Evolutionary conservation across 208 protist genomes (phyloP).

Genomic region (Novymonas esmeraldas): DNA sequence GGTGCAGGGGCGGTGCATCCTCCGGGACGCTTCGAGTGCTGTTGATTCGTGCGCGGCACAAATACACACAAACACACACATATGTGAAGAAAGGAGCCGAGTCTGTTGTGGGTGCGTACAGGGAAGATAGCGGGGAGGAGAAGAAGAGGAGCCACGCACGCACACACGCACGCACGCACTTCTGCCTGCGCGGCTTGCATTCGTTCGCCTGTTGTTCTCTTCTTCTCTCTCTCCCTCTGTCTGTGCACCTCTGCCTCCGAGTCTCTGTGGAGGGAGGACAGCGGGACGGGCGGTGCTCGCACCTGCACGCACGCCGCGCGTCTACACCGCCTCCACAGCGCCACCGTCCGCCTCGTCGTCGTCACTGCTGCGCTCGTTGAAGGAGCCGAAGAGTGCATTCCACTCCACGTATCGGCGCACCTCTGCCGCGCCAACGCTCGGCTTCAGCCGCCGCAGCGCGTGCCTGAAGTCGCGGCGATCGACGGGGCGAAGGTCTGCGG

Average conservation of each 20-base stretch:
- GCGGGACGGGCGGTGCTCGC: neutral
- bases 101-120: no score
- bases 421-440: slow-evolving; percentile 76
- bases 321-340: slow-evolving; percentile 1
- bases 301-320: no score
- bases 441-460: slow-evolving; percentile 75
- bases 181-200: no score
- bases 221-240: no score
- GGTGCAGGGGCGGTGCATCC: neutral
- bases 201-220: no score
- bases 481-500: slow-evolving; percentile 63
- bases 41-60: no score
- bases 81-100: no score
- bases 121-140: no score
- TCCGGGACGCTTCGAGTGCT: no score
- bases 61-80: neutral
- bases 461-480: slow-evolving; percentile 71
- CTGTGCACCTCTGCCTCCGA: no score
- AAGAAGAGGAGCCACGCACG: no score
- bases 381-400: slow-evolving; percentile 86
- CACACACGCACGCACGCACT: no score
- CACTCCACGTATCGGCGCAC: slow-evolving; percentile 80
- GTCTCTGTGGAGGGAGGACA: neutral
- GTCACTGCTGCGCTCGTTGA: slow-evolving; percentile 37
- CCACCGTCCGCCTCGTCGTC: slow-evolving; percentile 33